Conservation (phyloP, 768 basidiomycete species). For the Gelatoporia subvermispora region DNA sequence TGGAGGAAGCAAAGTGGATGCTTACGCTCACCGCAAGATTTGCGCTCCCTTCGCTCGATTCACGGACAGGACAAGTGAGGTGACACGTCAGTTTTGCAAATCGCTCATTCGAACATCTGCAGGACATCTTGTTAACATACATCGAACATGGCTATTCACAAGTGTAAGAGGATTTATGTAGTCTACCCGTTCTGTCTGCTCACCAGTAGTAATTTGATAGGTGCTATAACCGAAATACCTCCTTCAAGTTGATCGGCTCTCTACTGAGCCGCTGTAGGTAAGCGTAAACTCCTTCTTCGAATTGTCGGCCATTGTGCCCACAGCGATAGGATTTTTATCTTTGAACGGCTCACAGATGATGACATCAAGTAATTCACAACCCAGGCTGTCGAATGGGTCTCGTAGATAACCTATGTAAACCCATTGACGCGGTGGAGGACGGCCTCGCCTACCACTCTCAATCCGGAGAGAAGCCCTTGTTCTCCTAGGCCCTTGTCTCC, state of each 20-base stretch:
- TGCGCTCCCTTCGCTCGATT: conserved; percentile 8
- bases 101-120: conserved; percentile 49
- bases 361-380: conserved; percentile 54
- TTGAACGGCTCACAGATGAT: conserved; percentile 61
- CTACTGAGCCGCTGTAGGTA: conserved; percentile 75
- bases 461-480: conserved; percentile 11
- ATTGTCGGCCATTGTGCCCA: conserved; percentile 9
- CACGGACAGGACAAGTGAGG: no score
- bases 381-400: conserved; percentile 42
- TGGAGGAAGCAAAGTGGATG: conserved; percentile 69
- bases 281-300: conserved; percentile 17
- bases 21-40: conserved; percentile 64
- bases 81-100: conserved; percentile 27
- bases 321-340: conserved; percentile 58
- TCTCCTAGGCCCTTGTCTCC: conserved; percentile 14
- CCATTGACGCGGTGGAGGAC: neutral
- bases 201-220: conserved; percentile 48
- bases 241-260: conserved; percentile 73
- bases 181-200: neutral
- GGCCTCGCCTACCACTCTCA: conserved; percentile 15
- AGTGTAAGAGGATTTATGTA: conserved; percentile 22
- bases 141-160: conserved; percentile 76
- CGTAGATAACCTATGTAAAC: conserved; percentile 6
- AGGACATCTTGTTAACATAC: conserved; percentile 80
- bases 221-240: conserved; percentile 87